phyloP scores from a whole-genome alignment of 2,329 filamentous ascomycete genomes.

The Fusarium tanahbumbuense region DNA sequence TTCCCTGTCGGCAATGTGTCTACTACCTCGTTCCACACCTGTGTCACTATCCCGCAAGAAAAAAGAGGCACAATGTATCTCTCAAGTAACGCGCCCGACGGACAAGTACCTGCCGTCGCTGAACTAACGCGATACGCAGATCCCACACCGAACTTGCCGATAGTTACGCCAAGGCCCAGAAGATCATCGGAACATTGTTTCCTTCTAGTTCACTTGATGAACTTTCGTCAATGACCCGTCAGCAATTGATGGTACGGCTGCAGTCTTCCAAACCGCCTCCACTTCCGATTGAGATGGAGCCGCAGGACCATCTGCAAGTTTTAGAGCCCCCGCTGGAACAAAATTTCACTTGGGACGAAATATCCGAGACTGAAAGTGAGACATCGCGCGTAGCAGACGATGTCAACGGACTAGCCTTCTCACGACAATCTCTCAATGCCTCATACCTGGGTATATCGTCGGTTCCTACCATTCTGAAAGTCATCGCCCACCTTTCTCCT shows the following conservation, averaged over 20 bases:
- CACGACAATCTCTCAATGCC: constrained; percentile 60
- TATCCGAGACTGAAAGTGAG: constrained; percentile 4
- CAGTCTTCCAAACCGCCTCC: background rate
- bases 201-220: background rate
- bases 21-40: constrained; percentile 23
- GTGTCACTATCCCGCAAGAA: constrained; percentile 16
- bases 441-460: constrained; percentile 80
- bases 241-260: background rate
- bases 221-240: constrained; percentile 3
- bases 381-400: constrained; percentile 16
- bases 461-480: constrained; percentile 15
- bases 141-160: constrained; percentile 5
- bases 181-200: constrained; percentile 1
- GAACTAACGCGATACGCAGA: background rate
- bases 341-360: constrained; percentile 23
- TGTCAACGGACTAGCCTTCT: constrained; percentile 63
- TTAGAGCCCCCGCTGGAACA: constrained; percentile 3
- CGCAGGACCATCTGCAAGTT: background rate
- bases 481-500: constrained; percentile 64
- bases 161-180: background rate
- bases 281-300: background rate
- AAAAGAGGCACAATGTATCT: constrained; percentile 10
- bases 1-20: constrained; percentile 16
- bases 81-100: background rate
- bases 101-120: background rate